Percentiles rank a stretch among this genome's conserved stretches.
Evolutionary conservation across 208 protist species (phyloP).

Genomic region (Trypanosoma scelopori): DNA sequence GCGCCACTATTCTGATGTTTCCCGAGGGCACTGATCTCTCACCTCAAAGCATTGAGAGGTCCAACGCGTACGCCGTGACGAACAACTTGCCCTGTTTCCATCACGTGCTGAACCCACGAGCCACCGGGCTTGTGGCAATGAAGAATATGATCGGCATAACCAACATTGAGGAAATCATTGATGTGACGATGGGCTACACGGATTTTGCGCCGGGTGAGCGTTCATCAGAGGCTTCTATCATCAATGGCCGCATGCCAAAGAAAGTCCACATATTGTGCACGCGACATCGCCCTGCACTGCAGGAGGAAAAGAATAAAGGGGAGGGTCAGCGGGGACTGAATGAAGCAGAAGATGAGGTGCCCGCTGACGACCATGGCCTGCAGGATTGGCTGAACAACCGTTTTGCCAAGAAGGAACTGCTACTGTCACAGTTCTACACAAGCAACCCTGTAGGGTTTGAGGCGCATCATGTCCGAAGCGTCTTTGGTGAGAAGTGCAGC

Average conservation of each 20-base stretch:
- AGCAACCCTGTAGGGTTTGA: conserved; percentile 72
- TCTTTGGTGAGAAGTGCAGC: conserved; percentile 49
- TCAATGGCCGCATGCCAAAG: conserved; percentile 66
- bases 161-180: conserved; percentile 69
- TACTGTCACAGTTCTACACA: conserved; percentile 70
- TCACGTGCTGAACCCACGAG: conserved; percentile 83
- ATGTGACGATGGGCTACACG: conserved; percentile 88
- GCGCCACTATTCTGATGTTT: conserved; percentile 67
- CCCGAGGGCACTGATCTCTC: conserved; percentile 89
- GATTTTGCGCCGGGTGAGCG: conserved; percentile 52
- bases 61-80: conserved; percentile 54
- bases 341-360: conserved; percentile 12
- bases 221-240: conserved; percentile 61
- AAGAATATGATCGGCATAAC: conserved; percentile 67
- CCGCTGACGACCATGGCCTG: conserved; percentile 46
- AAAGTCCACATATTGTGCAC: conserved; percentile 77
- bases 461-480: conserved; percentile 45
- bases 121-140: conserved; percentile 67
- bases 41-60: conserved; percentile 58
- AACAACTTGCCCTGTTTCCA: conserved; percentile 57
- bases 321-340: not conserved
- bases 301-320: not conserved
- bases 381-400: conserved; percentile 61
- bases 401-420: conserved; percentile 82
- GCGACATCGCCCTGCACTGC: conserved; percentile 27